These are phyloP conservation scores for Neoboletus magnificus DNA, from an alignment of 768 basidiomycete species.

Conservation along the genomic window DNA sequence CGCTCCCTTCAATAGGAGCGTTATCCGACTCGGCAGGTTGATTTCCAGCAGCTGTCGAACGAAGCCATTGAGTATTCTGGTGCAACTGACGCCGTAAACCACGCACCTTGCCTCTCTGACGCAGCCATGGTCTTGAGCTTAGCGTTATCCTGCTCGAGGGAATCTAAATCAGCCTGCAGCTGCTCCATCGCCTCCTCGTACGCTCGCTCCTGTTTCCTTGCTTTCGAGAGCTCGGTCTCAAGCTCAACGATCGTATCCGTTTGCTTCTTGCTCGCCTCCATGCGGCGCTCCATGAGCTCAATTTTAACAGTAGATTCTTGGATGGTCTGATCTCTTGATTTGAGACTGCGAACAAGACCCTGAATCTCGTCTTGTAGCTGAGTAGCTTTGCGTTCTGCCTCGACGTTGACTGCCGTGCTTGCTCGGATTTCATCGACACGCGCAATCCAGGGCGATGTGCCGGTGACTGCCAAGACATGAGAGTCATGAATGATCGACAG, in stretches of 20 bases:
- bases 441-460: slow-evolving; percentile 80
- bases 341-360: slow-evolving; percentile 78
- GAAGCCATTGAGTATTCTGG: background rate
- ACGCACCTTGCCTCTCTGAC: slow-evolving; percentile 69
- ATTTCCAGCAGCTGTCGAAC: slow-evolving; percentile 39
- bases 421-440: slow-evolving; percentile 83
- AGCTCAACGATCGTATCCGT: slow-evolving; percentile 79
- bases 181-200: slow-evolving; percentile 95
- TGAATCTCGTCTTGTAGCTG: slow-evolving; percentile 90
- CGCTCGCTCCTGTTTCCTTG: slow-evolving; percentile 82
- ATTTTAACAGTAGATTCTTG: slow-evolving; percentile 92
- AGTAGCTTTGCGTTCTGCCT: slow-evolving; percentile 84
- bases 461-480: slow-evolving; percentile 51
- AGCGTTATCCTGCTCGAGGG: slow-evolving; percentile 82
- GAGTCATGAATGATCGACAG: background rate
- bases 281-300: slow-evolving; percentile 89
- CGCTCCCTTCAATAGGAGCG: slow-evolving; percentile 67
- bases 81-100: background rate
- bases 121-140: slow-evolving; percentile 70
- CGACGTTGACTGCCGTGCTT: slow-evolving; percentile 79
- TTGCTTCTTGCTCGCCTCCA: slow-evolving; percentile 90
- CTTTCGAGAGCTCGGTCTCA: slow-evolving; percentile 75
- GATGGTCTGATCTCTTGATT: slow-evolving; percentile 83
- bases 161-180: slow-evolving; percentile 83
- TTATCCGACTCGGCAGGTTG: slow-evolving; percentile 58